Conservation (phyloP, 306 rosid genomes). For the Erythrophleum fordii region DNA sequence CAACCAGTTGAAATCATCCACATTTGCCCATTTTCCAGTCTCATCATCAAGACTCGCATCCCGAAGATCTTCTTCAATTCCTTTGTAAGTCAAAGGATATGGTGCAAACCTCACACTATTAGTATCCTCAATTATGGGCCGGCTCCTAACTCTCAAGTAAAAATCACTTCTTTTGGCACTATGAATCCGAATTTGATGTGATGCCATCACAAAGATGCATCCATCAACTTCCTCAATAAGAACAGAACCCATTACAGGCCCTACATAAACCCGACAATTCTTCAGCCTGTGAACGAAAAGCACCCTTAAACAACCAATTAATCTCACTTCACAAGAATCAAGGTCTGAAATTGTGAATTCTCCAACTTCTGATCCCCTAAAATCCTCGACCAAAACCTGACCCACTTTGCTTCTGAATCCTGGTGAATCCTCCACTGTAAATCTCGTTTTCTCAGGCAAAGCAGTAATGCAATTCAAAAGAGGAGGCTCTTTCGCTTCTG, state of each 20-base stretch:
- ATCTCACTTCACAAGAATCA: slow-evolving; percentile 76
- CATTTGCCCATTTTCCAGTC: slow-evolving; percentile 84
- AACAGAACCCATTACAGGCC: slow-evolving; percentile 73
- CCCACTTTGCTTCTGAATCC: slow-evolving; percentile 63
- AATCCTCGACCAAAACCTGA: slow-evolving; percentile 53
- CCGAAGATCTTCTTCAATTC: slow-evolving; percentile 71
- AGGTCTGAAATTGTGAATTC: slow-evolving; percentile 82
- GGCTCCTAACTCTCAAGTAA: slow-evolving; percentile 85
- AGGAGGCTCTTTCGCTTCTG: slow-evolving; percentile 37
- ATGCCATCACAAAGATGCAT: slow-evolving; percentile 69
- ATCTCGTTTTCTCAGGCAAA: slow-evolving; percentile 32
- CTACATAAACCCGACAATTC: slow-evolving; percentile 65
- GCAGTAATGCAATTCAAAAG: background rate
- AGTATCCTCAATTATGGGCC: slow-evolving; percentile 85
- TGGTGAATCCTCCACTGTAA: slow-evolving; percentile 54
- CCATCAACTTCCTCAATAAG: slow-evolving; percentile 74
- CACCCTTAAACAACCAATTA: slow-evolving; percentile 71
- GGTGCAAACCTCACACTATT: slow-evolving; percentile 75
- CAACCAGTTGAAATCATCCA: slow-evolving; percentile 89
- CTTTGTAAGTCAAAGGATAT: slow-evolving; percentile 71
- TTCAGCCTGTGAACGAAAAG: slow-evolving; percentile 72
- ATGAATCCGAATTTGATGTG: slow-evolving; percentile 93
- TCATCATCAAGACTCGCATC: slow-evolving; percentile 61
- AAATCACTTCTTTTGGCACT: slow-evolving; percentile 65
- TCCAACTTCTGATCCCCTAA: slow-evolving; percentile 65